Evolutionary conservation across 139 green algal species (phyloP).

Genomic region (Astrephomene gubernaculifera): DNA sequence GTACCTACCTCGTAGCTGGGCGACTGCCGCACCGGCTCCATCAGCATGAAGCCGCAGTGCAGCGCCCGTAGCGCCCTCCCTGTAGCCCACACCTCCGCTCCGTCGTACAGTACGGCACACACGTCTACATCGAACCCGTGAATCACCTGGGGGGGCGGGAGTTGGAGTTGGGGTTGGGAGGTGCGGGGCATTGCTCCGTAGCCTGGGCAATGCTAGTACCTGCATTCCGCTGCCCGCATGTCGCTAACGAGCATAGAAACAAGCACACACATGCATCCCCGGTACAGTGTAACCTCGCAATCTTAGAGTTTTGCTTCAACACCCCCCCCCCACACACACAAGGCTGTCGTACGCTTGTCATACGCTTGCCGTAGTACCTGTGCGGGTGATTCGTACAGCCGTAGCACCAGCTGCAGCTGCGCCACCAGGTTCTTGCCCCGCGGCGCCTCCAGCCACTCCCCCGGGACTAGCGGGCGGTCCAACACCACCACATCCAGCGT

Average conservation of each 20-base stretch:
- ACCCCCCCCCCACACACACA: too few species aligned
- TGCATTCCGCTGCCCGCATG: too few species aligned
- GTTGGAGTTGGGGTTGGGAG: too few species aligned
- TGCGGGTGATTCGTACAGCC: background rate
- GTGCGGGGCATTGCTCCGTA: too few species aligned
- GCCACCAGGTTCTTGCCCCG: background rate
- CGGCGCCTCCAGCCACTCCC: background rate
- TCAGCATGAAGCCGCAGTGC: background rate
- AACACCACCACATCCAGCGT: background rate
- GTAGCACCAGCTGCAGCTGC: constrained; percentile 1
- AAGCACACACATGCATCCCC: too few species aligned
- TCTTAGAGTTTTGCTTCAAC: too few species aligned
- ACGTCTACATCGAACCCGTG: constrained; percentile 9
- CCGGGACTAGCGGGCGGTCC: background rate
- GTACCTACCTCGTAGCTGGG: constrained; percentile 16
- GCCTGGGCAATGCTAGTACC: too few species aligned
- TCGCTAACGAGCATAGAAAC: too few species aligned
- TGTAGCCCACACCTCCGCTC: background rate
- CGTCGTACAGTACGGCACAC: constrained; percentile 2
- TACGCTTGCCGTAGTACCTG: too few species aligned
- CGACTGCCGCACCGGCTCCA: constrained; percentile 18
- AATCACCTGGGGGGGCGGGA: too few species aligned
- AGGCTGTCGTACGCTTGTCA: too few species aligned
- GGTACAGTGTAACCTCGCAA: too few species aligned
- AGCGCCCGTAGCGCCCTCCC: background rate